A percentile compares a stretch with the other conserved stretches of the same genome.
phyloP scores from a whole-genome alignment of 148 eudicot genomes.

The Rhododendron ovatum region DNA sequence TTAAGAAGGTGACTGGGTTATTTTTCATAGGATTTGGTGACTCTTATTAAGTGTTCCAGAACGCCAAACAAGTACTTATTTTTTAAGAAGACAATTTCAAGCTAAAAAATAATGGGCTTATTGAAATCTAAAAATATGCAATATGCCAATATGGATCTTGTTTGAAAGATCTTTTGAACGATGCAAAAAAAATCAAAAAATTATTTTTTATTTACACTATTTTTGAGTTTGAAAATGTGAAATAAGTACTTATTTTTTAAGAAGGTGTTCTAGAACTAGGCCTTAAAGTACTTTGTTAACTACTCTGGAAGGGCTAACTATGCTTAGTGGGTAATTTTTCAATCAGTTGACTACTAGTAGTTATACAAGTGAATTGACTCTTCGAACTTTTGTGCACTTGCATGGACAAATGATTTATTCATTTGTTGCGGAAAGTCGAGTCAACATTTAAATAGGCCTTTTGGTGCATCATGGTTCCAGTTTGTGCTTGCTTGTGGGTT shows the following conservation, averaged over 20 bases:
- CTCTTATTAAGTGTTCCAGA: neutral
- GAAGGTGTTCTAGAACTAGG: no score
- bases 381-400: neutral
- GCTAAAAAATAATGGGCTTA: no score
- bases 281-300: neutral
- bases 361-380: neutral
- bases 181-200: no score
- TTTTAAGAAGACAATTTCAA: no score
- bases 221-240: no score
- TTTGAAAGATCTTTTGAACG: no score
- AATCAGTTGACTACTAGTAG: neutral
- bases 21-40: neutral
- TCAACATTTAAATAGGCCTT: neutral
- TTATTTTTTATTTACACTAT: no score
- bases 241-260: no score
- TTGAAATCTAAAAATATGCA: no score
- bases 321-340: neutral
- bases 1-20: constrained; percentile 64
- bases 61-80: no score
- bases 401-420: neutral
- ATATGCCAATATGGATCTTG: no score
- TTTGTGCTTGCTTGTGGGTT: neutral
- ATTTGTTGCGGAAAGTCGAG: neutral
- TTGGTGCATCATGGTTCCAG: neutral
- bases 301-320: neutral